phyloP scores from a whole-genome alignment of 1,139 yeast species.

The Suhomyces terraborum region DNA sequence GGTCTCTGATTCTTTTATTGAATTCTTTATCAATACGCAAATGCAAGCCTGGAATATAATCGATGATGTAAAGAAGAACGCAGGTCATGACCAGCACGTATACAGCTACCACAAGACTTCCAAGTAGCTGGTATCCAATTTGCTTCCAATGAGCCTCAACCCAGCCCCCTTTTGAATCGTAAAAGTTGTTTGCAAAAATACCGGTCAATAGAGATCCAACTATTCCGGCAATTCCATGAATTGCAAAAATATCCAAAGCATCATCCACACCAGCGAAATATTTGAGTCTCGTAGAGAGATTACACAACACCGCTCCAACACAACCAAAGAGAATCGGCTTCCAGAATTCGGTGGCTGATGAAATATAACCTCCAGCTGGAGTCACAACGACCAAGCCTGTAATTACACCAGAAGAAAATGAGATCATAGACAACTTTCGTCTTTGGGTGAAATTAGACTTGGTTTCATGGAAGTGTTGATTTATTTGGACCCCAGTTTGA shows the following conservation, averaged over 20 bases:
- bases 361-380: constrained; percentile 49
- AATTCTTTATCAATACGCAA: constrained; percentile 48
- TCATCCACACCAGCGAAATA: constrained; percentile 45
- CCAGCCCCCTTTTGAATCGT: constrained; percentile 50
- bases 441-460: constrained; percentile 23
- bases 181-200: constrained; percentile 39
- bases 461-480: constrained; percentile 26
- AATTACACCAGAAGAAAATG: constrained; percentile 47
- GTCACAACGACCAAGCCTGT: constrained; percentile 49
- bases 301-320: constrained; percentile 40
- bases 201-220: constrained; percentile 48
- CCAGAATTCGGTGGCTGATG: constrained; percentile 44
- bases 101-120: constrained; percentile 42
- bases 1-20: constrained; percentile 35
- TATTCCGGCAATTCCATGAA: constrained; percentile 49
- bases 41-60: constrained; percentile 48
- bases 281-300: constrained; percentile 45
- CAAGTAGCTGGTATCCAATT: constrained; percentile 50
- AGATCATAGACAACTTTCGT: constrained; percentile 42
- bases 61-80: constrained; percentile 43
- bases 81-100: constrained; percentile 43
- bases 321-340: constrained; percentile 44
- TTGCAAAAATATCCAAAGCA: constrained; percentile 49
- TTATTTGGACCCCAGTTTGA: constrained; percentile 24
- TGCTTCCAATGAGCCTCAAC: constrained; percentile 50